Evolutionary conservation across 176 grass and related monocot genomes (phyloP).

Genomic region (Oryza nivara): DNA sequence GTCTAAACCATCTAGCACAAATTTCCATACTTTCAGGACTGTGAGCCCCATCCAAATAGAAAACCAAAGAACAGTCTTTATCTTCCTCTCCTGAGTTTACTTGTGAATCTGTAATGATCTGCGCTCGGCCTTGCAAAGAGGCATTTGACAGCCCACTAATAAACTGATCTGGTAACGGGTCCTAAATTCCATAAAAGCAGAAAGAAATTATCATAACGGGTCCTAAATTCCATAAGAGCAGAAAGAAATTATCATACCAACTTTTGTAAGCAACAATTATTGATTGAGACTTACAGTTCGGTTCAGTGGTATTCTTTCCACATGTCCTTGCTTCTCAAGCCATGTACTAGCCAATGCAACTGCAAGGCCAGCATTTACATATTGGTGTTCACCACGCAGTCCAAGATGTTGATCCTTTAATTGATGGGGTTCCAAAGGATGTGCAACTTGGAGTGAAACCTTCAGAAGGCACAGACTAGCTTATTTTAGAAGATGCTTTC

Average conservation of each 20-base stretch:
- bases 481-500: constrained; percentile 24
- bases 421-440: constrained; percentile 64
- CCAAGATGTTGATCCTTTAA: constrained; percentile 80
- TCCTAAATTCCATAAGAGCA: constrained; percentile 53
- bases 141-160: constrained; percentile 56
- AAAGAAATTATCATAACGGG: constrained; percentile 23
- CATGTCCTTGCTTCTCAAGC: constrained; percentile 70
- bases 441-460: constrained; percentile 73
- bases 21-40: constrained; percentile 95
- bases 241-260: constrained; percentile 19
- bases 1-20: constrained; percentile 91
- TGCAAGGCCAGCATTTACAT: constrained; percentile 88
- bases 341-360: constrained; percentile 79
- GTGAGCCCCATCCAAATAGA: constrained; percentile 86
- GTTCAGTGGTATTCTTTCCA: constrained; percentile 45
- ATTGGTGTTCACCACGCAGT: constrained; percentile 83
- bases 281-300: constrained; percentile 55
- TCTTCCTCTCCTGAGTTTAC: constrained; percentile 47
- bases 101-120: constrained; percentile 63
- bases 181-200: constrained; percentile 52
- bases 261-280: constrained; percentile 28
- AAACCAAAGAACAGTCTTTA: constrained; percentile 48
- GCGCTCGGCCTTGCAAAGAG: constrained; percentile 84
- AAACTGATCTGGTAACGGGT: constrained; percentile 61
- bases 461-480: constrained; percentile 50